These are phyloP conservation scores for Psophocarpus tetragonolobus DNA, from an alignment of 306 rosid genomes.

Conservation along the genomic window DNA sequence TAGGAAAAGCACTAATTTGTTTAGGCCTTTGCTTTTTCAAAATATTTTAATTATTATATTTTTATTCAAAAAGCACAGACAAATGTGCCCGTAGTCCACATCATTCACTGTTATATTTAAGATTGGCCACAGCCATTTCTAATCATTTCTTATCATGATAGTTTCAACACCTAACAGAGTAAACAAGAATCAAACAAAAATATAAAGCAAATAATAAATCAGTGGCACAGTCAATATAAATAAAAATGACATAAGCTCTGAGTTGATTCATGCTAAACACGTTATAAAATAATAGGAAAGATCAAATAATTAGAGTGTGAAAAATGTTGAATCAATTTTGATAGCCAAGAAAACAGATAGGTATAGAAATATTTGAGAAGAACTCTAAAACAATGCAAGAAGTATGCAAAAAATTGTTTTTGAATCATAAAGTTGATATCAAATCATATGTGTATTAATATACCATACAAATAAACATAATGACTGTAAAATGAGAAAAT, in stretches of 20 bases:
- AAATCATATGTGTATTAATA: constrained; percentile 15
- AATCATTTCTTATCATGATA: neutral
- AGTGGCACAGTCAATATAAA: constrained; percentile 3
- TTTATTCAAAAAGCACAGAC: neutral
- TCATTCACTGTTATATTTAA: constrained; percentile 11
- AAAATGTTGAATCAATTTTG: constrained; percentile 2
- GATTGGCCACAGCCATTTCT: constrained; percentile 12
- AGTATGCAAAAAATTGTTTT: constrained; percentile 4
- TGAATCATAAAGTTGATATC: constrained; percentile 1
- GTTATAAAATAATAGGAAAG: constrained; percentile 11
- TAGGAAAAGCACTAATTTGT: neutral
- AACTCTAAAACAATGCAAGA: constrained; percentile 17
- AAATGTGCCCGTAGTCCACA: neutral
- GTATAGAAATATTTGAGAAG: neutral
- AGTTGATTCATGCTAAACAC: constrained; percentile 15
- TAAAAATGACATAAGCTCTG: constrained; percentile 20
- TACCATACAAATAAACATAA: constrained; percentile 22
- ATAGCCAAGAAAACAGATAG: constrained; percentile 1
- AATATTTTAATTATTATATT: neutral
- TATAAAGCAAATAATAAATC: constrained; percentile 13
- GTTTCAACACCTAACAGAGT: neutral
- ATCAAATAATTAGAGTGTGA: constrained; percentile 16
- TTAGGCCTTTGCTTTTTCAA: neutral
- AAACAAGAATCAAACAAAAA: neutral
- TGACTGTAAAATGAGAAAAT: constrained; percentile 3